Evolutionary conservation across 352 stramenopile genomes (phyloP), one percentile per base, ranked within the genome.

Genomic region (Thalassiosira pacifica): DNA sequence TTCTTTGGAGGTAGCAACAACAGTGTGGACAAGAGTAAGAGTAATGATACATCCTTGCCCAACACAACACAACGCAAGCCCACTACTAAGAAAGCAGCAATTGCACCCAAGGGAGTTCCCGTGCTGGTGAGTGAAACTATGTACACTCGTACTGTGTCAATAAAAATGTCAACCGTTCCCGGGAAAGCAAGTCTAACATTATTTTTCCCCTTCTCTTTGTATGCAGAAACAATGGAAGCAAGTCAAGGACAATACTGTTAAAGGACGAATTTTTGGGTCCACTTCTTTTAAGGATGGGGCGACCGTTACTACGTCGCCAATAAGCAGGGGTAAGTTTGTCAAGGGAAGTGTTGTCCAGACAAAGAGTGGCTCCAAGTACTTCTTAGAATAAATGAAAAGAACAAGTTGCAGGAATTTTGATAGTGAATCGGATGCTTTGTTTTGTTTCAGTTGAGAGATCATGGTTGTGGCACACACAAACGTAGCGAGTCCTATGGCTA

Each of bases 281-380:
- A 68, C 11, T 26, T 81, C 78, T 1, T 85, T 85, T 34, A 76
- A 60, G 24, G 61, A 80, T 61, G 78, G 78, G 37, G 60, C 31
- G 53, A 76, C 27, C 27, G 64, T 85, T 22, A 85, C 78, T 34
- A 85, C 78, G 6, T 85, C 69, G 6, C 64, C 78, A 2, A 80
- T 85, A 34, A 37, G 45, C 18, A 68, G 48, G 8, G 13, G 42
- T 16, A 76, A 76, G 74, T 22, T 83, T 53, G 32, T 24, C 6
- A 72, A 59, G n/a, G 78, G 78, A 29, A 81, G 31, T 72, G 31
- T 80, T 3, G 68, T 85, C 18, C 63, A 70, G 48, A 85, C 45
- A 19, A 76, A 48, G 32, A 81, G 69, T 53, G 78, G 78, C 26
- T 85, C 78, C 13, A 80, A 85, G 37, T 85, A 85, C 32, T 81